Conservation (phyloP, 495 filamentous ascomycete species). For the Rhypophila decipiens region DNA sequence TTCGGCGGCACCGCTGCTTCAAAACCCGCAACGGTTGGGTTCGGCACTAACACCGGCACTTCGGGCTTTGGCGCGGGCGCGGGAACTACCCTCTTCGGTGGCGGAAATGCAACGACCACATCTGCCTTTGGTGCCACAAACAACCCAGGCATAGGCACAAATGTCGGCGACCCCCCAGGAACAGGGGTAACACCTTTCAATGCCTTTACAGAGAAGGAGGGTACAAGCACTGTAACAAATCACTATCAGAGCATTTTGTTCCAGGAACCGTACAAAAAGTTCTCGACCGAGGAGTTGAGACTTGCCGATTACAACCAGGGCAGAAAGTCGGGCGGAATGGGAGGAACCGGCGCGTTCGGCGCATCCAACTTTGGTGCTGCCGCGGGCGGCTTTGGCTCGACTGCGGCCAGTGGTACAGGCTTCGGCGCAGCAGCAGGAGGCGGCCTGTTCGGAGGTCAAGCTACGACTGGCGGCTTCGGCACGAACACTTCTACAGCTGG, state of each 20-base stretch:
- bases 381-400: constrained; percentile 44
- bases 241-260: constrained; percentile 86
- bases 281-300: constrained; percentile 84
- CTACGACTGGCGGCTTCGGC: constrained; percentile 30
- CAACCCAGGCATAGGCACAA: constrained; percentile 32
- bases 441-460: constrained; percentile 38
- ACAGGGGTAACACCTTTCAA: constrained; percentile 71
- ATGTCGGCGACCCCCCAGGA: constrained; percentile 51
- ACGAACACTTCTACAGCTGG: constrained; percentile 36
- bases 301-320: constrained; percentile 86
- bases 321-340: constrained; percentile 69
- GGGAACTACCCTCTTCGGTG: constrained; percentile 45
- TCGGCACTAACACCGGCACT: constrained; percentile 39
- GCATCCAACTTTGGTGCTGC: constrained; percentile 50
- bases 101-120: constrained; percentile 22
- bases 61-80: constrained; percentile 34
- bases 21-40: constrained; percentile 38
- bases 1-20: constrained; percentile 40
- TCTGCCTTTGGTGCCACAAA: constrained; percentile 43
- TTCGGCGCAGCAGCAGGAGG: constrained; percentile 38
- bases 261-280: constrained; percentile 79
- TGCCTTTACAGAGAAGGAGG: constrained; percentile 77
- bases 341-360: constrained; percentile 80
- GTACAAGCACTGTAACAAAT: constrained; percentile 48
- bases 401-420: constrained; percentile 28